Base-by-base conservation (phyloP, 306 rosid species). In the Cicer yamashitae region DNA sequence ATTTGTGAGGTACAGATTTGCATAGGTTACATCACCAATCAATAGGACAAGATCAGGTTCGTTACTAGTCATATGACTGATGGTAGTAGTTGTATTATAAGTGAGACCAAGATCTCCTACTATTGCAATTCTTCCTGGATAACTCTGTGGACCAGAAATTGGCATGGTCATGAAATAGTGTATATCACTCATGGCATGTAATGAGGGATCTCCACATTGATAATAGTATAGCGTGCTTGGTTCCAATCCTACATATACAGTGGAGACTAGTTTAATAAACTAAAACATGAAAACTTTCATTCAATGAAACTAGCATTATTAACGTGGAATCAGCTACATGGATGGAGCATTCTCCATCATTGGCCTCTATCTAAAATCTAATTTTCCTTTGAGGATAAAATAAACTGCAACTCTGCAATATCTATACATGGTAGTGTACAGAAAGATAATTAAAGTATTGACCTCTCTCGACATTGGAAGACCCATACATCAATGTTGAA, bases 41-140 rank as follows among this genome's bases (percentile, higher is more conserved):
- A 93, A 82, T 15, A 93, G 83, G 71, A 93, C 56, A 75, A 93
- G 98, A 77, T 89, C 87, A 76, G 98, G 98, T 34, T 89, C 25
- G 46, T 90, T 87, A 12, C 64, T 84, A 43, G 75, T 78, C 89
- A 93, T 8, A 83, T 93, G 96, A 84, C 79, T 64, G n/a, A 93
- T 69, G 30, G 96, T 93, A 63, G 92, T 22, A 51, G 98, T 88
- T 15, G 96, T 87, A 67, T 93, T 93, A 84, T 86, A 87, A 39
- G 98, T 93, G 66, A 93, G 96, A 67, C 98, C 98, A 82, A 93
- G 98, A 82, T 90, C 98, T 74, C 98, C 96, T 44, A 86, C 89
- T 60, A 93, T 66, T 5, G 91, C 94, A 70, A 90, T 74, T 79
- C 87, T 85, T 50, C 48, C 71, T 0, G 98, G 94, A 78, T 93